These are phyloP conservation scores for Syzygium malaccense DNA, from an alignment of 441 rosid species.

Conservation along the genomic window DNA sequence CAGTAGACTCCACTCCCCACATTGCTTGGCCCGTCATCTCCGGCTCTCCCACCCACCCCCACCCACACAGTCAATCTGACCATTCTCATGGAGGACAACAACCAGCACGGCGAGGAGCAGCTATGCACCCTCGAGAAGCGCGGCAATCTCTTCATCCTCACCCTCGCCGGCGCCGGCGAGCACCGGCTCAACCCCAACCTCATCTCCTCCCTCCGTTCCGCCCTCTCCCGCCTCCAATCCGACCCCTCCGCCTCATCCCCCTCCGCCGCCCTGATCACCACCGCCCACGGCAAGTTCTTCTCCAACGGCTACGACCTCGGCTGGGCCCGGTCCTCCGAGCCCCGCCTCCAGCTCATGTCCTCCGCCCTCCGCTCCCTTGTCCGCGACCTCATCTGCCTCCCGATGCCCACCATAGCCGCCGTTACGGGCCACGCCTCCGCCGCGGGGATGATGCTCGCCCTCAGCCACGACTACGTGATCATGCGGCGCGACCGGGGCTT, in stretches of 20 bases:
- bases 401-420: conserved; percentile 73
- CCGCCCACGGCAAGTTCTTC: conserved; percentile 62
- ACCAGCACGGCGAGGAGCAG: too few species aligned
- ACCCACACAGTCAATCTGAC: too few species aligned
- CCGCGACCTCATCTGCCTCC: conserved; percentile 51
- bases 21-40: too few species aligned
- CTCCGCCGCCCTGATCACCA: conserved; percentile 45
- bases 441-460: conserved; percentile 48
- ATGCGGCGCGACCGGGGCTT: conserved; percentile 68
- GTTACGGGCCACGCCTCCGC: conserved; percentile 60
- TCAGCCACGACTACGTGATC: conserved; percentile 50
- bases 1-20: too few species aligned
- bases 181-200: conserved; percentile 58
- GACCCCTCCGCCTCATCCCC: conserved; percentile 17
- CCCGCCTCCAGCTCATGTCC: conserved; percentile 19
- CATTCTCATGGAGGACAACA: too few species aligned
- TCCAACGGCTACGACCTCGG: conserved; percentile 62
- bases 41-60: too few species aligned
- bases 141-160: conserved; percentile 39
- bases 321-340: conserved; percentile 21
- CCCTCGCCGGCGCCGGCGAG: conserved; percentile 44
- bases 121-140: conserved; percentile 38
- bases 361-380: conserved; percentile 31
- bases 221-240: conserved; percentile 25
- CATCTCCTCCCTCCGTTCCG: conserved; percentile 28